These are phyloP conservation scores for Talaromyces sp. DNA, from an alignment of 2,329 filamentous ascomycete genomes.

Conservation along the genomic window DNA sequence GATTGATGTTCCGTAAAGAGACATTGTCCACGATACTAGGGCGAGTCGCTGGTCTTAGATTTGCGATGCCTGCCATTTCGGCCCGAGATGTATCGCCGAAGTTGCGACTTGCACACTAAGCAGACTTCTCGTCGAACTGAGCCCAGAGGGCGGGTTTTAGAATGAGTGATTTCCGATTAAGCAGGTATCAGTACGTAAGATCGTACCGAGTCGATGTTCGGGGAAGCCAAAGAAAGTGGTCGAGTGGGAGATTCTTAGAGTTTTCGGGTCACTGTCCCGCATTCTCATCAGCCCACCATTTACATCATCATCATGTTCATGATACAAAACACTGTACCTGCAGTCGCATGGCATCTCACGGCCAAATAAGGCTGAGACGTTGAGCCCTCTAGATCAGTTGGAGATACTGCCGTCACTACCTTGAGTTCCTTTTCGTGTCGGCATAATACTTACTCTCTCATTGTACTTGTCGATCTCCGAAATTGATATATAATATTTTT, in stretches of 20 bases:
- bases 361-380: not conserved
- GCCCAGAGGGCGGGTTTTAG: not conserved
- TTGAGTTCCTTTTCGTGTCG: too few species aligned
- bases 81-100: not conserved
- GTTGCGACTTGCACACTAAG: not conserved
- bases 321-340: not conserved
- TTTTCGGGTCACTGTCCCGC: constrained; percentile 8
- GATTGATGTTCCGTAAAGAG: constrained; percentile 42
- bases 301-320: constrained; percentile 9
- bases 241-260: not conserved
- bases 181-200: not conserved
- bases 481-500: not conserved
- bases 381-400: too few species aligned
- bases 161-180: not conserved
- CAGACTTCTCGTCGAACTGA: not conserved
- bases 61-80: constrained; percentile 21
- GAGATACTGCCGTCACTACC: too few species aligned
- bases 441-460: too few species aligned
- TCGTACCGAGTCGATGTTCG: not conserved
- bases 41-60: constrained; percentile 31
- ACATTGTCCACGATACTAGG: constrained; percentile 38
- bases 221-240: not conserved
- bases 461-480: not conserved
- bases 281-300: constrained; percentile 2
- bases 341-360: not conserved